Percentiles rank a stretch among this genome's conserved stretches.
These are phyloP conservation scores for Solanum arcanum DNA, from an alignment of 257 asterid species.

Conservation along the genomic window DNA sequence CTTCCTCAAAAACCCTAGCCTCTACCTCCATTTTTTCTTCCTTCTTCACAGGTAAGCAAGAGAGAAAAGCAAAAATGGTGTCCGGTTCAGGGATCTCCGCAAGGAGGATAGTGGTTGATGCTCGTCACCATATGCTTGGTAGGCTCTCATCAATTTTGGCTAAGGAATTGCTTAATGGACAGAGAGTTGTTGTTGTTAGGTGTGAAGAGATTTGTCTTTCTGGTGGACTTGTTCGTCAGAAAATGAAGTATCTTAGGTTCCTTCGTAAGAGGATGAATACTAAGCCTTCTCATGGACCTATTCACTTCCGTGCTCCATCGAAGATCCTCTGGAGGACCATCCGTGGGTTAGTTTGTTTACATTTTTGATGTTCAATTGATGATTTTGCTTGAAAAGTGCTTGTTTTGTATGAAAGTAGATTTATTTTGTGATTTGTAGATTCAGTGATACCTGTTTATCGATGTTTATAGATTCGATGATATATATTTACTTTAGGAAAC, in stretches of 20 bases:
- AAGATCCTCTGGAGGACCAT: conserved; percentile 45
- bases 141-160: conserved; percentile 31
- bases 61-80: conserved; percentile 9
- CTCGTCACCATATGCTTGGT: conserved; percentile 45
- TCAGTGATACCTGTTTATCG: not conserved
- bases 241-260: conserved; percentile 40
- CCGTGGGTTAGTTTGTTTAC: conserved; percentile 21
- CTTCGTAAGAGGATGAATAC: conserved; percentile 43
- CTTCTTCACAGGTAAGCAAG: not conserved
- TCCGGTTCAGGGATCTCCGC: conserved; percentile 41
- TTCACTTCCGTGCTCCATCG: conserved; percentile 42
- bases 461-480: not conserved
- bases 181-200: conserved; percentile 32
- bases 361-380: not conserved
- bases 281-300: conserved; percentile 47
- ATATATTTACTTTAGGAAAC: not conserved
- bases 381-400: not conserved
- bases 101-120: conserved; percentile 32
- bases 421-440: not conserved
- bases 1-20: not conserved
- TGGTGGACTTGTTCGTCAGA: conserved; percentile 41
- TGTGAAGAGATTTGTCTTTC: conserved; percentile 43
- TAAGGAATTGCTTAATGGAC: conserved; percentile 39
- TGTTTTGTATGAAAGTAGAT: not conserved
- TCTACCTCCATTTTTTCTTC: not conserved